These are phyloP conservation scores for Papilionanthe hybrid DNA, from an alignment of 116 monocot species.

Conservation along the genomic window DNA sequence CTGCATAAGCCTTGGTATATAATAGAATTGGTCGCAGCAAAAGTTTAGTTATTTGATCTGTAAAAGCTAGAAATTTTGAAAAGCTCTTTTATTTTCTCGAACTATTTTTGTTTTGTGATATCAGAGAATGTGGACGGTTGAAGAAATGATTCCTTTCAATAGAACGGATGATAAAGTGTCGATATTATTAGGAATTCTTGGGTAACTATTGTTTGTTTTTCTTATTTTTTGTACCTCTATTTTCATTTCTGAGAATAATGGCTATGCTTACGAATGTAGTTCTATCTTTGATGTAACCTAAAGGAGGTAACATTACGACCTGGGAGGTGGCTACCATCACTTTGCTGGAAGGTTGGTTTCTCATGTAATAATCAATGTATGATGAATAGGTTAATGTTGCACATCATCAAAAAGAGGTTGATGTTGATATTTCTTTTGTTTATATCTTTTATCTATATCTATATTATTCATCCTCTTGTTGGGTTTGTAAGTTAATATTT, in stretches of 20 bases:
- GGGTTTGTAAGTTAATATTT: not conserved
- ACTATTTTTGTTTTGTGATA: constrained; percentile 10
- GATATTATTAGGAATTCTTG: constrained; percentile 71
- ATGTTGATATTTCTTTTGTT: not conserved
- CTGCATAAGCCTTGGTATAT: not conserved
- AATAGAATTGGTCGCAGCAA: not conserved
- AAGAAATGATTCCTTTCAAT: constrained; percentile 55
- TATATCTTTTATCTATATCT: no score
- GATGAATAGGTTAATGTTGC: no score
- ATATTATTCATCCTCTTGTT: not conserved
- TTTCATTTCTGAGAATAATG: constrained; percentile 2
- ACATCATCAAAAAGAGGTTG: no score
- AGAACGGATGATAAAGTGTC: constrained; percentile 62
- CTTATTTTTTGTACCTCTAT: not conserved
- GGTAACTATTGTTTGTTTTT: constrained; percentile 33
- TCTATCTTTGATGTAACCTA: constrained; percentile 95
- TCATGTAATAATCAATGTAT: not conserved
- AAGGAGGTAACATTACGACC: constrained; percentile 87
- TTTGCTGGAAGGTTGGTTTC: constrained; percentile 79
- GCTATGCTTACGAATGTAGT: constrained; percentile 27
- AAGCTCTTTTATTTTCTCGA: not conserved
- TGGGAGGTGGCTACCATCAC: constrained; percentile 93
- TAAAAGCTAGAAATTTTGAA: not conserved
- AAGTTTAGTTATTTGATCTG: not conserved
- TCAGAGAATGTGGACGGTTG: constrained; percentile 61